A percentile compares a stretch with the other conserved stretches of the same genome.
phyloP scores from a whole-genome alignment of 108 stramenopile genomes.

The Stephanodiscus minutulus region DNA sequence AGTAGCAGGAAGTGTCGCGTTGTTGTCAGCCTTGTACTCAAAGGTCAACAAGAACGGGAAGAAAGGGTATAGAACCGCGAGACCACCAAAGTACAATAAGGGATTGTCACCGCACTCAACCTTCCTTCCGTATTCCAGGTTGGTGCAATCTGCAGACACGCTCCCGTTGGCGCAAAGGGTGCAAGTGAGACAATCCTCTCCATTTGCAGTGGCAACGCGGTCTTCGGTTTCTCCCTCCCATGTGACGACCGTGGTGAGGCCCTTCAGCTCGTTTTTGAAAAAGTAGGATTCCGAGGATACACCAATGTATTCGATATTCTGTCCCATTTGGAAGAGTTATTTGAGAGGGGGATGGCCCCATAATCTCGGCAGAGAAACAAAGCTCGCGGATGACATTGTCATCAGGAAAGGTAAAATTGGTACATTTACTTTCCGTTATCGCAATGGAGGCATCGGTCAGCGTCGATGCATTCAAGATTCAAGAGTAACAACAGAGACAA shows the following conservation, averaged over 20 bases:
- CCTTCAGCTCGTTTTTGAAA: neutral
- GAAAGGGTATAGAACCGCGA: neutral
- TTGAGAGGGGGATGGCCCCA: neutral
- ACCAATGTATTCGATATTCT: neutral
- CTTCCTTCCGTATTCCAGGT: neutral
- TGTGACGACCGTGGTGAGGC: neutral
- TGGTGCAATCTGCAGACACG: constrained; percentile 1
- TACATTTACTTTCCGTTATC: neutral
- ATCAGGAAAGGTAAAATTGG: constrained; percentile 4
- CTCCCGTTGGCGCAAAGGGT: neutral
- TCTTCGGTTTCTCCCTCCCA: neutral
- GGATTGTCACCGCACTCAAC: neutral
- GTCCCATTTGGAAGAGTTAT: neutral
- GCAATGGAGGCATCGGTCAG: neutral
- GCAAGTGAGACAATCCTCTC: neutral
- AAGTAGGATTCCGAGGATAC: neutral
- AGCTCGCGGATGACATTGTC: constrained; percentile 3
- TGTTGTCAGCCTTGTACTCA: neutral
- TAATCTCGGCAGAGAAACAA: neutral
- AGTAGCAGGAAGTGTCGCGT: too few species aligned
- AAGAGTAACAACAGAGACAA: neutral
- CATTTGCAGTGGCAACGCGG: neutral
- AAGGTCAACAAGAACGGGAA: constrained; percentile 6
- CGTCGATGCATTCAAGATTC: neutral
- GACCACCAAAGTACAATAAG: neutral